These are phyloP conservation scores for Chimonanthus salicifolius DNA, from an alignment of 164 flowering plant genomes.

Conservation along the genomic window DNA sequence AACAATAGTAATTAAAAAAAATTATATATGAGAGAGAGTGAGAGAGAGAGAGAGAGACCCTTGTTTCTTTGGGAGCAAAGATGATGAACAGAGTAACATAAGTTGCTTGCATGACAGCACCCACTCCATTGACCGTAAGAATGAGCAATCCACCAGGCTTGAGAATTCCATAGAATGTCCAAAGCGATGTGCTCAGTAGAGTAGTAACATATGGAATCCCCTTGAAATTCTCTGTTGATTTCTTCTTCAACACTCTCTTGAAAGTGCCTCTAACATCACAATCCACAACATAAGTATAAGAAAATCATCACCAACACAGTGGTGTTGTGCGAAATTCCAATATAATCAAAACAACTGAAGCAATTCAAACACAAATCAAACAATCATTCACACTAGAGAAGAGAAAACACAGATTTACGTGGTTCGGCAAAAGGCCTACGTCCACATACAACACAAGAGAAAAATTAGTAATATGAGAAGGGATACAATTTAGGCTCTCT, in stretches of 20 bases:
- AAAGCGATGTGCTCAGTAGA: slow-evolving; percentile 52
- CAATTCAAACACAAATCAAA: too few species aligned
- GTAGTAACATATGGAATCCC: slow-evolving; percentile 59
- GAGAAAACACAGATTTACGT: not conserved
- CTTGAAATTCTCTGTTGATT: slow-evolving; percentile 60
- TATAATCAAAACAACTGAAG: too few species aligned
- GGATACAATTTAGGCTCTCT: too few species aligned
- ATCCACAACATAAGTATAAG: not conserved
- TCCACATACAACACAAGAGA: too few species aligned
- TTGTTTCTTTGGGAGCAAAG: slow-evolving; percentile 47
- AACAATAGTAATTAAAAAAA: too few species aligned
- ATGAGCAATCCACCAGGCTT: slow-evolving; percentile 64
- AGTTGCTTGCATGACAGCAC: slow-evolving; percentile 40
- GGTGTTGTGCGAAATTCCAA: too few species aligned
- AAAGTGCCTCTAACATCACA: slow-evolving; percentile 42
- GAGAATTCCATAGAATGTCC: slow-evolving; percentile 75
- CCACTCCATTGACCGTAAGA: slow-evolving; percentile 57
- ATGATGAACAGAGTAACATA: slow-evolving; percentile 59
- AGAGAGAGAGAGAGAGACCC: slow-evolving; percentile 18
- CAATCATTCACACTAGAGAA: not conserved
- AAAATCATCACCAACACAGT: too few species aligned
- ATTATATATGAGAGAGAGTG: not conserved
- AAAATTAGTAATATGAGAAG: too few species aligned
- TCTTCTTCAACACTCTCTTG: slow-evolving; percentile 46
- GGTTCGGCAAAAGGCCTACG: too few species aligned